Evolutionary conservation across 2,329 filamentous ascomycete species (phyloP), one percentile per base, ranked within the genome.

Genomic region (Blumeriella jaapii): DNA sequence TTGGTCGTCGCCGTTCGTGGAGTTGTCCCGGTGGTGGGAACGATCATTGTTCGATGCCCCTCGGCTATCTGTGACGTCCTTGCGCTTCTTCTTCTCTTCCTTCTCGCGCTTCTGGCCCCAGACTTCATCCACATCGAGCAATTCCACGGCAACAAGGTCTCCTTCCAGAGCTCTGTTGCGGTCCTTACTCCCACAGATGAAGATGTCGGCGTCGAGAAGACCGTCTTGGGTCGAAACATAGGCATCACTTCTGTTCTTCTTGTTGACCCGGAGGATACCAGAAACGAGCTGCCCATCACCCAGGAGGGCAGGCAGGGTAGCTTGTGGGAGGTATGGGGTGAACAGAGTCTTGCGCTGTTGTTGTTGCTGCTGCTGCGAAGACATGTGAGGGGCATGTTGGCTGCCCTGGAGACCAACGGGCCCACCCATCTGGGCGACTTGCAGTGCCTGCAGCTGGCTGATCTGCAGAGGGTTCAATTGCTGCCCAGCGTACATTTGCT

Each of bases 11-110:
- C 71, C 71, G 49, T 70, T 74, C 26, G 65, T 61, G 46, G 71
- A 70, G 56, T 81, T 71, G 28, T 57, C 55, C 19, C 54, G 54
- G 36, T 57, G 57, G 59, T 62, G 71, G 57, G 55, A 64, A 62
- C 64, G 75, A 43, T 82, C 82, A 43, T 77, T 77, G 45, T 80
- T 81, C 44, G 81, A 81, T 47, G 79, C 79, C 34, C 74, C 75
- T 46, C 89, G 78, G 40, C 84, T 87, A 57, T 96, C 91, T 20
- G 86, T 93, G 40, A 95, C 93, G 55, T 98, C 91, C 69, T 98
- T 98, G 59, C 91, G 83, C 68, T 96, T 98, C 75, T 98, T 98
- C 73, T 98, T 98, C 60, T 98, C 91, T 63, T 98, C 91, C 60
- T 98, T 98, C 61, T 98, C 91, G 38, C 86, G 84, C 70, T 98